A percentile compares a stretch with the other conserved stretches of the same genome.
phyloP scores from a whole-genome alignment of 225 moss, liverwort and hornwort genomes.

The Climacium dendroides region DNA sequence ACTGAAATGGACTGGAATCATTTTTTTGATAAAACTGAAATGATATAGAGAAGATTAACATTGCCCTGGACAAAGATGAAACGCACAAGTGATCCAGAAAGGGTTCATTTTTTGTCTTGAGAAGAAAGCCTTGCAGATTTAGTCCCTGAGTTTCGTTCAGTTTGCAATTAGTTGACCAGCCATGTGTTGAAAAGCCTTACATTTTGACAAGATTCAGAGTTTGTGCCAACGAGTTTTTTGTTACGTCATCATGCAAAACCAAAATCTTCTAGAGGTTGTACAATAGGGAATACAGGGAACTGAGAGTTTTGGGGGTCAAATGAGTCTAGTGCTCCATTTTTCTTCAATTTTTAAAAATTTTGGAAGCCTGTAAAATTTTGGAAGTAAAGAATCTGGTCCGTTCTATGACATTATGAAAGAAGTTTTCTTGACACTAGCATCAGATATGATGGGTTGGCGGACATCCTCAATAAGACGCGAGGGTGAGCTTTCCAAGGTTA shows the following conservation, averaged over 20 bases:
- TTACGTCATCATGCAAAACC: not conserved
- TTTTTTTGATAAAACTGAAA: not conserved
- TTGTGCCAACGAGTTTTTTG: not conserved
- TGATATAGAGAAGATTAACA: not conserved
- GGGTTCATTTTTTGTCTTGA: constrained; percentile 16
- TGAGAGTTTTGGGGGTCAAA: not conserved
- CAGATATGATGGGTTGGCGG: constrained; percentile 89
- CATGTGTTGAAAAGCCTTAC: not conserved
- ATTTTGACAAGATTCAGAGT: not conserved
- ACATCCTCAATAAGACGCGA: constrained; percentile 85
- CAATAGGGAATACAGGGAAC: not conserved
- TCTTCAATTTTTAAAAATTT: not conserved
- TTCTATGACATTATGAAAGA: not conserved
- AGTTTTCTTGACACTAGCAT: not conserved
- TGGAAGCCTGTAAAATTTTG: not conserved
- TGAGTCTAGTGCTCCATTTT: not conserved
- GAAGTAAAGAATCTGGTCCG: not conserved
- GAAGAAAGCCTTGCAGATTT: not conserved
- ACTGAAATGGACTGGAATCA: not conserved
- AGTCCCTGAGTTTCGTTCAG: not conserved
- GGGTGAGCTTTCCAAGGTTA: constrained; percentile 67
- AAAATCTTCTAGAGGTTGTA: not conserved
- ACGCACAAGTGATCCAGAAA: constrained; percentile 27
- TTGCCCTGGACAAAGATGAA: constrained; percentile 25
- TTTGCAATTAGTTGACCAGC: not conserved